Conservation (phyloP, 1,284 basidiomycete genomes). For the Coniophora puteana region DNA sequence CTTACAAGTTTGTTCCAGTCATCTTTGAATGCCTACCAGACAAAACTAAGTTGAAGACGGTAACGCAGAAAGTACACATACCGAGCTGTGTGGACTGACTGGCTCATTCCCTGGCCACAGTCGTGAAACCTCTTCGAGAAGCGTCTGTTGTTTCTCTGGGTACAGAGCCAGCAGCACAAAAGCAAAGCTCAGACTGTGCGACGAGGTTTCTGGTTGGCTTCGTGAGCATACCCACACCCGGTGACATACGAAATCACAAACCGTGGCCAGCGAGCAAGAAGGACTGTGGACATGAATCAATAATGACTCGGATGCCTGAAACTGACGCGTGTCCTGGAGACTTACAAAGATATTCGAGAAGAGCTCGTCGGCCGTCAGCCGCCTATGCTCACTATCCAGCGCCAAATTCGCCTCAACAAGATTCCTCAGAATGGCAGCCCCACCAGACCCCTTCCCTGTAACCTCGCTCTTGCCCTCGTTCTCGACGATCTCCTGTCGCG, state of each 20-base stretch:
- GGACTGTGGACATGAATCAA: conserved; percentile 16
- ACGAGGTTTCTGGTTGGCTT: conserved; percentile 39
- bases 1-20: conserved; percentile 30
- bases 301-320: neutral
- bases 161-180: conserved; percentile 41
- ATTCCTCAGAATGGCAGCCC: conserved; percentile 36
- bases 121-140: conserved; percentile 35
- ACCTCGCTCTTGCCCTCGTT: too few species aligned
- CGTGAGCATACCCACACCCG: neutral
- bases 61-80: conserved; percentile 16
- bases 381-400: conserved; percentile 24
- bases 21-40: conserved; percentile 32
- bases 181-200: conserved; percentile 40
- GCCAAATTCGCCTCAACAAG: conserved; percentile 43
- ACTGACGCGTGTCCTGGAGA: too few species aligned
- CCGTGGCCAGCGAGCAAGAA: conserved; percentile 41
- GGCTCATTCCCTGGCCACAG: conserved; percentile 31
- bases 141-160: conserved; percentile 39
- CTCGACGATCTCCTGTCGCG: conserved; percentile 28
- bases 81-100: conserved; percentile 17
- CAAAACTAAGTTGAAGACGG: neutral
- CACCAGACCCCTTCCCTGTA: conserved; percentile 26
- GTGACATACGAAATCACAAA: conserved; percentile 12
- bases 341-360: conserved; percentile 43
- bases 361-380: conserved; percentile 39